Evolutionary conservation across 2,329 filamentous ascomycete genomes (phyloP).

Genomic region (Fusarium lateritium): DNA sequence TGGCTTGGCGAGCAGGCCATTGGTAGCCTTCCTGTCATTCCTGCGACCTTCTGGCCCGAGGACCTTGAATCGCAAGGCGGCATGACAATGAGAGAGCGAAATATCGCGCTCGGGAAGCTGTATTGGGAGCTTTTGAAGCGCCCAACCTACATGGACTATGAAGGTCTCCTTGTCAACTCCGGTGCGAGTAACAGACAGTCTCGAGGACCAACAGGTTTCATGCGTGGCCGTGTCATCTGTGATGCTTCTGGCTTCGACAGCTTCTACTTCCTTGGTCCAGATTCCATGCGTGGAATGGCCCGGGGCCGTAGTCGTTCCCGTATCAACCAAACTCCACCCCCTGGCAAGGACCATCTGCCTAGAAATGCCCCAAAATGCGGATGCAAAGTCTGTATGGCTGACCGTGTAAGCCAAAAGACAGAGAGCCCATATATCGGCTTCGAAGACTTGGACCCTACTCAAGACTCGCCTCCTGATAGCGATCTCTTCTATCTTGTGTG

Average conservation of each 20-base stretch:
- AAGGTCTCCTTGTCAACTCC: slow-evolving; percentile 57
- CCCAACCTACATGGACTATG: slow-evolving; percentile 63
- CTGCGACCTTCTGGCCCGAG: slow-evolving; percentile 60
- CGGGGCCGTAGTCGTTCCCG: slow-evolving; percentile 29
- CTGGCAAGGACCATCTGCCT: slow-evolving; percentile 57
- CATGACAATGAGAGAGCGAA: slow-evolving; percentile 55
- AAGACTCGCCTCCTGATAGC: slow-evolving; percentile 55
- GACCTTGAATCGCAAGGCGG: slow-evolving; percentile 52
- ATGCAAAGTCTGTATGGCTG: slow-evolving; percentile 56
- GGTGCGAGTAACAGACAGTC: slow-evolving; percentile 44
- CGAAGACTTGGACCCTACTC: slow-evolving; percentile 57
- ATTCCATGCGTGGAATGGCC: slow-evolving; percentile 30
- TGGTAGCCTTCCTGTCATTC: slow-evolving; percentile 58
- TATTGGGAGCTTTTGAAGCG: slow-evolving; percentile 64
- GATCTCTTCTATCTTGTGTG: slow-evolving; percentile 62
- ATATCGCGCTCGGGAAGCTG: slow-evolving; percentile 59
- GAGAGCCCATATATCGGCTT: slow-evolving; percentile 58
- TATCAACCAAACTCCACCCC: slow-evolving; percentile 28
- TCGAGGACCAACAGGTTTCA: slow-evolving; percentile 54
- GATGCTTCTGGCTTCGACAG: slow-evolving; percentile 60
- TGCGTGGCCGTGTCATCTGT: slow-evolving; percentile 60
- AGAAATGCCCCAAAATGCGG: slow-evolving; percentile 59
- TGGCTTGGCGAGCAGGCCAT: slow-evolving; percentile 64
- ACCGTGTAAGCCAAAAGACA: slow-evolving; percentile 32
- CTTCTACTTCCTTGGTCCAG: slow-evolving; percentile 51